phyloP scores from a whole-genome alignment of 202 grass and related monocot species.

The Bolboschoenoplectus hybrid region DNA sequence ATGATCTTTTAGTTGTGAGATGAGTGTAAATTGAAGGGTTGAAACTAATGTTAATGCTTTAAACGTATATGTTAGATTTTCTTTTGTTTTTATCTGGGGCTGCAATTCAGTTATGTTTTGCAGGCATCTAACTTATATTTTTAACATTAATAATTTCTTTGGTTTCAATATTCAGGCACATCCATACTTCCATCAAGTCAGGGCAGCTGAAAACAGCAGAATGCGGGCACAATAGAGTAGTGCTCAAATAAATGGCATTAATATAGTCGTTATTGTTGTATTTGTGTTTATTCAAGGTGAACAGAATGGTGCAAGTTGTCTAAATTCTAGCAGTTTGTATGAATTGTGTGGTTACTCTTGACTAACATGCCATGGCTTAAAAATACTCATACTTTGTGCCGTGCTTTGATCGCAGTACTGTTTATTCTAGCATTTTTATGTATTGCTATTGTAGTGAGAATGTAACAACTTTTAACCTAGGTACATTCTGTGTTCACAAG shows the following conservation, averaged over 20 bases:
- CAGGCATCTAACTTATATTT: conserved; percentile 27
- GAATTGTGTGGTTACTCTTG: conserved; percentile 9
- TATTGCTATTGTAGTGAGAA: conserved; percentile 8
- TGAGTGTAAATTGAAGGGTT: not conserved
- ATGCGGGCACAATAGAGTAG: conserved; percentile 39
- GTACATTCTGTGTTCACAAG: not conserved
- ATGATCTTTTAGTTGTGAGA: conserved; percentile 6
- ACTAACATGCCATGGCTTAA: conserved; percentile 16
- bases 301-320: conserved; percentile 20
- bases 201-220: conserved; percentile 68
- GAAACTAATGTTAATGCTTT: not conserved
- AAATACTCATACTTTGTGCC: not conserved
- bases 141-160: not conserved
- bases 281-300: conserved; percentile 31
- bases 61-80: not conserved
- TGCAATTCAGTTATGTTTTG: not conserved
- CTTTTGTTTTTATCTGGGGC: not conserved
- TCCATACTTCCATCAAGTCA: conserved; percentile 67
- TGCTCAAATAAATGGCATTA: conserved; percentile 19
- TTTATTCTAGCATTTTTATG: not conserved
- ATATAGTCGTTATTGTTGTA: conserved; percentile 25
- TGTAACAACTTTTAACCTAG: not conserved
- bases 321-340: conserved; percentile 6
- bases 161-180: conserved; percentile 50
- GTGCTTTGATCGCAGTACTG: conserved; percentile 1